Evolutionary conservation across 2,329 filamentous ascomycete genomes (phyloP).

Genomic region (Leptographium procerum): DNA sequence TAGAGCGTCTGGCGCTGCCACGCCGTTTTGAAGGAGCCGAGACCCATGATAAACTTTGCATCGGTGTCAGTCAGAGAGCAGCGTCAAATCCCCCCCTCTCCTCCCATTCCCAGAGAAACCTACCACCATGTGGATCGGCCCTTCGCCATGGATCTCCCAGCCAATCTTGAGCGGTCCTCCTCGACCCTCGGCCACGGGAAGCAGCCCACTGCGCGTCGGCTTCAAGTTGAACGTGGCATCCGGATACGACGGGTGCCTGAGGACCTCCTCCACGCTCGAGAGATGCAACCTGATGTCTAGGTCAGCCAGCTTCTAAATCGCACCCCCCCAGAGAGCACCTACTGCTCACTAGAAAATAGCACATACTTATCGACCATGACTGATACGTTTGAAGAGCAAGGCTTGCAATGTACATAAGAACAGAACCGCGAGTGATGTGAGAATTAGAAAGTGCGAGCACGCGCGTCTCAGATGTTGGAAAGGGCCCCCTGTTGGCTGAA

Average conservation of each 20-base stretch:
- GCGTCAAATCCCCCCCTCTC: too few relatives aligned
- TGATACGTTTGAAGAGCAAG: not conserved
- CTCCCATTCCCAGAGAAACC: slow-evolving; percentile 25
- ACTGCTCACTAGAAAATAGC: not conserved
- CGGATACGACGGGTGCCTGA: slow-evolving; percentile 54
- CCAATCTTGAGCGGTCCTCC: slow-evolving; percentile 66
- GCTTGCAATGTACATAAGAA: not conserved
- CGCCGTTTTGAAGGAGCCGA: slow-evolving; percentile 54
- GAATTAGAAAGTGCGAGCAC: not conserved
- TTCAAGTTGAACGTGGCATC: slow-evolving; percentile 59
- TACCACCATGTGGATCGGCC: slow-evolving; percentile 62
- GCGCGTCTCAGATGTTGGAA: too few relatives aligned
- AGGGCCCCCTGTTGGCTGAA: not conserved
- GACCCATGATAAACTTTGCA: slow-evolving; percentile 67
- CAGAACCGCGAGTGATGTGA: too few relatives aligned
- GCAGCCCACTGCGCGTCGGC: slow-evolving; percentile 48
- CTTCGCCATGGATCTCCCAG: slow-evolving; percentile 71
- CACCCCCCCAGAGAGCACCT: not conserved
- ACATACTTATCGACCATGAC: not conserved
- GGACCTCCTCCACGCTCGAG: slow-evolving; percentile 42
- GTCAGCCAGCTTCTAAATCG: not conserved
- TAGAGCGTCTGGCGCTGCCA: slow-evolving; percentile 79
- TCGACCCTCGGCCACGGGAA: slow-evolving; percentile 54
- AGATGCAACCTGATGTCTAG: not conserved
- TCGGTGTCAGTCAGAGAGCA: not conserved